Conservation (phyloP, 345 rosid genomes). For the Tarenaya hassleriana region DNA sequence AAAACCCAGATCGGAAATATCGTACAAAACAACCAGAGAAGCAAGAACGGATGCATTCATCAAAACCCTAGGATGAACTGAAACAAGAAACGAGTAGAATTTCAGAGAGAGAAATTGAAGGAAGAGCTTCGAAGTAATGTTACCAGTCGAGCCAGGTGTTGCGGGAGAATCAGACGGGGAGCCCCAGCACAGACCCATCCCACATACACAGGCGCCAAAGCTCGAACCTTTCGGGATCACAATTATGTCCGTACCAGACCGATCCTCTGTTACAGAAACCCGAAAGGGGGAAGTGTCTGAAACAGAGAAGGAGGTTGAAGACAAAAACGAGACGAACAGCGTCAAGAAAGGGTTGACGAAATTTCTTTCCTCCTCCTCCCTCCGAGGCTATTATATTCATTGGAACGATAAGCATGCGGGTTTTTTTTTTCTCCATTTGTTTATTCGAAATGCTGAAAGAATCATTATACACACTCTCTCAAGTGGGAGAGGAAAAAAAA, state of each 20-base stretch:
- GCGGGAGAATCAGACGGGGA: conserved; percentile 40
- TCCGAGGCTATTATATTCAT: not conserved
- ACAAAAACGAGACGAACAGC: not conserved
- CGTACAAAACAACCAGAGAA: conserved; percentile 1
- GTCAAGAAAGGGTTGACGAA: not conserved
- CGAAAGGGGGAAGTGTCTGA: not conserved
- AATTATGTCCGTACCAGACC: not conserved
- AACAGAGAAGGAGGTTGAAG: not conserved
- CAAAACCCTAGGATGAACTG: not conserved
- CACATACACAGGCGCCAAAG: not conserved
- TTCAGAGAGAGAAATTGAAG: not conserved
- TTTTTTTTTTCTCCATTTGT: no score
- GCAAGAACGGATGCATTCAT: not conserved
- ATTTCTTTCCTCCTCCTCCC: not conserved
- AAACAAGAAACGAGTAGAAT: not conserved
- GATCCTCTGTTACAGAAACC: not conserved
- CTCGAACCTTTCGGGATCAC: not conserved
- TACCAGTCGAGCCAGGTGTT: conserved; percentile 47
- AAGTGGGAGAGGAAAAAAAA: no score
- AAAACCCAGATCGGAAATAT: conserved; percentile 23
- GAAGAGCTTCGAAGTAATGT: conserved; percentile 50
- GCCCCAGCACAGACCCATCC: conserved; percentile 70
- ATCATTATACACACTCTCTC: no score
- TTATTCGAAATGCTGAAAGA: no score
- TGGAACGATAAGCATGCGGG: no score